Evolutionary conservation across 2,329 filamentous ascomycete genomes (phyloP).

Genomic region (Claviceps fusiformis): DNA sequence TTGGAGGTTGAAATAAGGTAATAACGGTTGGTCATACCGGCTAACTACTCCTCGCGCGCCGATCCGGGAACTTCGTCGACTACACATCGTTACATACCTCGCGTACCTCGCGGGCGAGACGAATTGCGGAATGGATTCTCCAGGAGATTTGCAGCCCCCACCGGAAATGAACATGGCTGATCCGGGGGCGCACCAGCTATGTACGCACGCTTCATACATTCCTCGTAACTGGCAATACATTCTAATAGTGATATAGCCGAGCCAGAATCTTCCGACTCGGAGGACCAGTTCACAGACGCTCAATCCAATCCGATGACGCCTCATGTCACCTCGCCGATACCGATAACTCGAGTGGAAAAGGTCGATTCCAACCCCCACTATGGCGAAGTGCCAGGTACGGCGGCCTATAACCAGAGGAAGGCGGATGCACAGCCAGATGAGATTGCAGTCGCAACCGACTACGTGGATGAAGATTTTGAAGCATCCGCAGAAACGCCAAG

Average conservation of each 20-base stretch:
- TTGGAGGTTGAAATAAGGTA: background rate
- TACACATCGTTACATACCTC: background rate
- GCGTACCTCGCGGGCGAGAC: background rate
- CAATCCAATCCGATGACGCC: conserved; percentile 36
- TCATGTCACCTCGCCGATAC: conserved; percentile 35
- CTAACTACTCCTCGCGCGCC: background rate
- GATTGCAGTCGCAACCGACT: conserved; percentile 33
- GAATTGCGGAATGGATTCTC: conserved; percentile 15
- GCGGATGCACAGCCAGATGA: conserved; percentile 47
- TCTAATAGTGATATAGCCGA: conserved; percentile 24
- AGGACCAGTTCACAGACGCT: conserved; percentile 58
- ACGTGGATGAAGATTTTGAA: conserved; percentile 12
- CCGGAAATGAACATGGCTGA: conserved; percentile 27
- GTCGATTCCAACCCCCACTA: conserved; percentile 38
- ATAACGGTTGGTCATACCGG: background rate
- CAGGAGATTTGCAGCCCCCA: conserved; percentile 19
- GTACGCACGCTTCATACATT: conserved; percentile 20
- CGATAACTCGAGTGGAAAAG: conserved; percentile 45
- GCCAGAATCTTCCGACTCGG: conserved; percentile 41
- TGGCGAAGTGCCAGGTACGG: conserved; percentile 48
- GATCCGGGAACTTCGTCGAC: background rate
- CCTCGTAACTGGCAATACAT: background rate
- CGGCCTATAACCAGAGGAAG: conserved; percentile 40
- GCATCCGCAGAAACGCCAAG: conserved; percentile 9
- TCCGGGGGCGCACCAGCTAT: conserved; percentile 46